Percentiles rank a stretch among this genome's conserved stretches.
phyloP scores from a whole-genome alignment of 192 early-diverging fungal genomes.

The Coemansia sp. region DNA sequence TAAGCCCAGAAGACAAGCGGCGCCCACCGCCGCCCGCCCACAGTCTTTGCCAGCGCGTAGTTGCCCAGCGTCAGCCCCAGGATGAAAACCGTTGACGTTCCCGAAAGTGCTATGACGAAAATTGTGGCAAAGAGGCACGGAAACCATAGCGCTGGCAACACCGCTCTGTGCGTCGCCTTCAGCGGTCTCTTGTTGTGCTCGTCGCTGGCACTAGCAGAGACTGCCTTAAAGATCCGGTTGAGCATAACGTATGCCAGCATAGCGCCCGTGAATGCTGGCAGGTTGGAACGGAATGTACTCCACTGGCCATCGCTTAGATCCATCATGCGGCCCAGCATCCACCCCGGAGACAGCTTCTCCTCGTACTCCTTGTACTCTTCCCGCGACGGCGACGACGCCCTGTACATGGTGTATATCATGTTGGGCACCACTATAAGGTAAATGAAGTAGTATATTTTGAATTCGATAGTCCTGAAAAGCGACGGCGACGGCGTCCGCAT shows the following conservation, averaged over 20 bases:
- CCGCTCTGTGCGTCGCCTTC: not conserved
- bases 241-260: conserved; percentile 40
- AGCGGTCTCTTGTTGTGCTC: too few relatives aligned
- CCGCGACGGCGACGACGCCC: conserved; percentile 46
- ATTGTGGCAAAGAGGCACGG: conserved; percentile 62
- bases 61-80: conserved; percentile 63
- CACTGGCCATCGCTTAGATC: conserved; percentile 58
- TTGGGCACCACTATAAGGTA: conserved; percentile 61
- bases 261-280: conserved; percentile 48
- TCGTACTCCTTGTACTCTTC: conserved; percentile 48
- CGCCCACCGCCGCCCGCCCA: conserved; percentile 58
- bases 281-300: conserved; percentile 53
- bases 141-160: conserved; percentile 58
- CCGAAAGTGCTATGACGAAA: conserved; percentile 71
- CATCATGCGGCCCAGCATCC: conserved; percentile 71
- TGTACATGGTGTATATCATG: conserved; percentile 67
- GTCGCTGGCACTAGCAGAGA: not conserved
- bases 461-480: conserved; percentile 68
- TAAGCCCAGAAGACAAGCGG: conserved; percentile 81
- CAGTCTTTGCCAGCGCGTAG: conserved; percentile 63
- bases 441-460: conserved; percentile 72
- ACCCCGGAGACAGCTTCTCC: conserved; percentile 60
- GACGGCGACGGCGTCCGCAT: conserved; percentile 74
- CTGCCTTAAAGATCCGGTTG: conserved; percentile 21
- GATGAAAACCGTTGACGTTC: conserved; percentile 79